Conservation (phyloP, 2,329 filamentous ascomycete species). For the Dactylellina drechsleri region DNA sequence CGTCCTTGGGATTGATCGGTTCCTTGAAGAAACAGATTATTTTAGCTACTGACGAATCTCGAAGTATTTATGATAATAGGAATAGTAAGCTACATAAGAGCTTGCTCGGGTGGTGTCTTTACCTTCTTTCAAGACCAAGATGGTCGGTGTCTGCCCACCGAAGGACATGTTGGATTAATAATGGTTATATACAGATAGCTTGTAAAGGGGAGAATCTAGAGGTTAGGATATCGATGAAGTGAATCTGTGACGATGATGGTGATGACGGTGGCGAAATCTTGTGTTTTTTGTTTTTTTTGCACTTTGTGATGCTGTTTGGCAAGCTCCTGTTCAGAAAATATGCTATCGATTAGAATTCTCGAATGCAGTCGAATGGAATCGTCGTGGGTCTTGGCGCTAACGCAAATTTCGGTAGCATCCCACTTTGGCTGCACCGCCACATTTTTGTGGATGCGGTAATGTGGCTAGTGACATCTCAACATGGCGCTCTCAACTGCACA, state of each 20-base stretch:
- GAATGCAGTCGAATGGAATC: background rate
- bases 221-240: background rate
- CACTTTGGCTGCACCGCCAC: slow-evolving; percentile 34
- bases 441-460: background rate
- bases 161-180: slow-evolving; percentile 77
- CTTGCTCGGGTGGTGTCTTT: slow-evolving; percentile 59
- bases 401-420: slow-evolving; percentile 22
- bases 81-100: background rate
- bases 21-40: slow-evolving; percentile 66
- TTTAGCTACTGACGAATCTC: slow-evolving; percentile 12
- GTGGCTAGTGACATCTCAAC: background rate
- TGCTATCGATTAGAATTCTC: slow-evolving; percentile 45
- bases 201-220: too few species aligned
- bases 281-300: slow-evolving; percentile 19
- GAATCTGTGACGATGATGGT: slow-evolving; percentile 8
- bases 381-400: slow-evolving; percentile 50
- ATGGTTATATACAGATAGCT: background rate
- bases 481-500: too few species aligned
- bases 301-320: slow-evolving; percentile 41
- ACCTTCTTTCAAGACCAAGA: slow-evolving; percentile 98
- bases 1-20: slow-evolving; percentile 98
- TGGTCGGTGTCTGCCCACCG: slow-evolving; percentile 95
- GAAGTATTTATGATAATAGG: background rate
- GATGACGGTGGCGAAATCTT: slow-evolving; percentile 11
- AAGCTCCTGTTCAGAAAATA: slow-evolving; percentile 46